Evolutionary conservation across 2,329 filamentous ascomycete genomes (phyloP).

Genomic region (Ceratocystis albifundus): DNA sequence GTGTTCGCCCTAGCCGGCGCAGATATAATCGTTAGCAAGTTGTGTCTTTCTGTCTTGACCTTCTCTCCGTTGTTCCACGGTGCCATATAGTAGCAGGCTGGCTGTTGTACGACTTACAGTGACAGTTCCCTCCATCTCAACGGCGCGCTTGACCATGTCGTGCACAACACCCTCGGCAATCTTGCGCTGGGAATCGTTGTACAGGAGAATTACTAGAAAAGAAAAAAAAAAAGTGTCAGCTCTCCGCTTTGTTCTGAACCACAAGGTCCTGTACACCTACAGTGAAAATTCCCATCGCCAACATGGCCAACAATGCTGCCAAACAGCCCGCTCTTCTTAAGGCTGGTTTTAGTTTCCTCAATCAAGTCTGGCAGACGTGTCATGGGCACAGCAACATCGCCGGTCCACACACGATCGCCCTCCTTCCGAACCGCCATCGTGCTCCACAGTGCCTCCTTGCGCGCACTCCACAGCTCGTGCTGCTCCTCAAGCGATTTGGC

Average conservation of each 20-base stretch:
- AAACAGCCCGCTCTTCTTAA: slow-evolving; percentile 35
- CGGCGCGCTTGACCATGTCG: slow-evolving; percentile 73
- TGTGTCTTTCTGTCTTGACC: neutral
- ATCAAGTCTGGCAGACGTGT: slow-evolving; percentile 62
- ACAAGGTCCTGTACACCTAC: slow-evolving; percentile 28
- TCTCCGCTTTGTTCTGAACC: neutral
- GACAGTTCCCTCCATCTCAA: slow-evolving; percentile 75
- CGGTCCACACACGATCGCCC: slow-evolving; percentile 70
- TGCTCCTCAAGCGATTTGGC: slow-evolving; percentile 59
- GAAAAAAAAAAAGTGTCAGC: neutral
- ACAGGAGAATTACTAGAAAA: slow-evolving; percentile 41
- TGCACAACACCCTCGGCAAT: slow-evolving; percentile 62
- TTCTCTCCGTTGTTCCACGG: too few species aligned
- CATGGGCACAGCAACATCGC: slow-evolving; percentile 76
- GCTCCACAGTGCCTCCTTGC: slow-evolving; percentile 76
- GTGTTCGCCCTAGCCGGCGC: slow-evolving; percentile 53
- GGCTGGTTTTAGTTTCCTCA: slow-evolving; percentile 51
- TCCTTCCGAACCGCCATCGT: slow-evolving; percentile 55
- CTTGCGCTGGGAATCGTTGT: slow-evolving; percentile 54
- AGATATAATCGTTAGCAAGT: neutral
- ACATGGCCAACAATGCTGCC: slow-evolving; percentile 56
- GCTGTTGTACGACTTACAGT: slow-evolving; percentile 38
- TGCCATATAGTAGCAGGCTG: neutral
- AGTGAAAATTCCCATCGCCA: slow-evolving; percentile 69
- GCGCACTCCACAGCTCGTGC: slow-evolving; percentile 67